phyloP scores from a whole-genome alignment of 1,284 basidiomycete genomes.

The Ceratobasidium papillatum region DNA sequence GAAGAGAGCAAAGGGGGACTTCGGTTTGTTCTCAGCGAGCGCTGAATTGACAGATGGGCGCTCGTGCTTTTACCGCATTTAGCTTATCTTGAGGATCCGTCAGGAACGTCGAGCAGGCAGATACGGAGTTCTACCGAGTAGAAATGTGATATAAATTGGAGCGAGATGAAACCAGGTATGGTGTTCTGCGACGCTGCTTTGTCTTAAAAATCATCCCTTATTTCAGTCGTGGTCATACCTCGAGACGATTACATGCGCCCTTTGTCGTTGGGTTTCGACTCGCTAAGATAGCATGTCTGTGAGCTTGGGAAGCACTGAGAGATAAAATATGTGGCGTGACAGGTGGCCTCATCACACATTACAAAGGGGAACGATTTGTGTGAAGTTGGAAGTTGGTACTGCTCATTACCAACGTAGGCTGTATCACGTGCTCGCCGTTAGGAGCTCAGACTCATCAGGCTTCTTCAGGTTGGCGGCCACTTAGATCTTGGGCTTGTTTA shows the following conservation, averaged over 20 bases:
- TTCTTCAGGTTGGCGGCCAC: neutral
- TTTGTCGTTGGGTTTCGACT: neutral
- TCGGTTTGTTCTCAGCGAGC: neutral
- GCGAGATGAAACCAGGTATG: neutral
- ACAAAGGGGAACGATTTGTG: too few species aligned
- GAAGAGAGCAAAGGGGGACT: neutral
- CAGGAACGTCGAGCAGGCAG: neutral
- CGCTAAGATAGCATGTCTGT: neutral
- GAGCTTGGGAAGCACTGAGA: too few species aligned
- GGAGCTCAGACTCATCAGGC: neutral
- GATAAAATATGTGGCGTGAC: neutral
- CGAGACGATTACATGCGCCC: neutral
- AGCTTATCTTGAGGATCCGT: constrained; percentile 5
- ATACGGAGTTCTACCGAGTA: neutral
- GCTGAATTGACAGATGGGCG: constrained; percentile 3
- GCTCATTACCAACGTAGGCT: neutral
- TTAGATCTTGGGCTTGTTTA: neutral
- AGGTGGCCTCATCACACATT: neutral
- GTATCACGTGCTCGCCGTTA: neutral
- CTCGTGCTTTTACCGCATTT: neutral
- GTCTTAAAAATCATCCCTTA: neutral
- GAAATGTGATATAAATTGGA: neutral
- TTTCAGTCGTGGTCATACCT: neutral
- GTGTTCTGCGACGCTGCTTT: neutral
- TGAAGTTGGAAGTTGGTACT: neutral